Base-by-base conservation (phyloP, 192 early-diverging fungal species). In the Spizellomyces sp. region DNA sequence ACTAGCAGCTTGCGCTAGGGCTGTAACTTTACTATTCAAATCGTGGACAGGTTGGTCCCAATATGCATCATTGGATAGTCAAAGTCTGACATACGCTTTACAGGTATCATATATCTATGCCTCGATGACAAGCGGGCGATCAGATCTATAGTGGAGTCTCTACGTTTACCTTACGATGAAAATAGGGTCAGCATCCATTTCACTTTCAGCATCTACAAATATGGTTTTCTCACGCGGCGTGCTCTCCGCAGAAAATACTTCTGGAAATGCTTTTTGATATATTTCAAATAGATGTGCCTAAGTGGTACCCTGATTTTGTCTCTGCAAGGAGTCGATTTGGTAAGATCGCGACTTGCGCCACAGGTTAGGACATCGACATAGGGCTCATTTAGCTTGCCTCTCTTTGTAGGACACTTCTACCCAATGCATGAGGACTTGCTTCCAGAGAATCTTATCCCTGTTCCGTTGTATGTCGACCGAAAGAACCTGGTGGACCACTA, bases 231-330 rank as follows among this genome's bases (percentile, higher is more conserved):
- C 27, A 36, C 27, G 27, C 27, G 27, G 27, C 27, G n/a, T 58
- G 17, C 17, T 36, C 48, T 43, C 36, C 9, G 9, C 67, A 93
- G 92, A 90, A 91, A 84, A 79, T 93, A 22, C 71, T 93, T 12
- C 75, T 94, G 48, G 90, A 93, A 56, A 92, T 94, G 89, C 74
- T 94, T 55, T 92, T 91, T 71, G 86, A 90, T 22, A 86, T 94
- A 19, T 91, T 94, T 58, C 80, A 87, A 43, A 86, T 93, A 19
- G 83, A 89, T 27, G 75, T 88, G 48, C 90, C 91, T 4, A 86
- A 71, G 58, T 69, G 75, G 82, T 86, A 71, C 79, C 78, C 48
- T 22, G 69, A 77, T 71, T 75, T 62, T 8, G 14, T 75, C 5
- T 50, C 74, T 1, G 48, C 59, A 19, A 42, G 64, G 5, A 61